Conservation (phyloP, 306 rosid genomes). For the Quercus dentata region DNA sequence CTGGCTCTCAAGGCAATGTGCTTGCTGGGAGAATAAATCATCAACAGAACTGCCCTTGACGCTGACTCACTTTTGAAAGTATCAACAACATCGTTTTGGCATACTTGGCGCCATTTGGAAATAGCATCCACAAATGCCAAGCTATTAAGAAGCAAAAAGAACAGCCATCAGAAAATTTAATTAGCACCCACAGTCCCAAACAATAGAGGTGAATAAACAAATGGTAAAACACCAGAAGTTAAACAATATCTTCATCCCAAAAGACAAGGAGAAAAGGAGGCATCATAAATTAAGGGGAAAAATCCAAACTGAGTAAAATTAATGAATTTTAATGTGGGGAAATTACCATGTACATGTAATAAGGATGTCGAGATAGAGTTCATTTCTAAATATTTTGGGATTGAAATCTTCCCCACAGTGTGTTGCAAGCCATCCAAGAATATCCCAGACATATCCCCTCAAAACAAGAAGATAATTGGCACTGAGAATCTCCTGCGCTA, state of each 20-base stretch:
- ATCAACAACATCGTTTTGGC: slow-evolving; percentile 43
- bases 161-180: slow-evolving; percentile 12
- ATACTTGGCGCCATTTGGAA: slow-evolving; percentile 47
- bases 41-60: slow-evolving; percentile 73
- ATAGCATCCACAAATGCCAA: slow-evolving; percentile 51
- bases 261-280: slow-evolving; percentile 7
- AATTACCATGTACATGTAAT: slow-evolving; percentile 75
- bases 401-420: slow-evolving; percentile 61
- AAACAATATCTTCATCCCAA: slow-evolving; percentile 17
- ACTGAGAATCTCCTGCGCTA: slow-evolving; percentile 44
- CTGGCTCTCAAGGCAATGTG: slow-evolving; percentile 58
- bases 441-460: slow-evolving; percentile 74
- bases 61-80: slow-evolving; percentile 58
- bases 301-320: not conserved
- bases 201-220: slow-evolving; percentile 9
- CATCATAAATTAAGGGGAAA: not conserved
- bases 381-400: slow-evolving; percentile 32
- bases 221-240: not conserved
- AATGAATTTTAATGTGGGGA: slow-evolving; percentile 16
- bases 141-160: slow-evolving; percentile 36
- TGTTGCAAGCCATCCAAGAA: slow-evolving; percentile 78
- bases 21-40: slow-evolving; percentile 80
- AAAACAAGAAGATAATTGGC: slow-evolving; percentile 40
- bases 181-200: slow-evolving; percentile 5
- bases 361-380: slow-evolving; percentile 46